Conservation (phyloP, 2,329 filamentous ascomycete genomes). For the Penicillium decumbens region DNA sequence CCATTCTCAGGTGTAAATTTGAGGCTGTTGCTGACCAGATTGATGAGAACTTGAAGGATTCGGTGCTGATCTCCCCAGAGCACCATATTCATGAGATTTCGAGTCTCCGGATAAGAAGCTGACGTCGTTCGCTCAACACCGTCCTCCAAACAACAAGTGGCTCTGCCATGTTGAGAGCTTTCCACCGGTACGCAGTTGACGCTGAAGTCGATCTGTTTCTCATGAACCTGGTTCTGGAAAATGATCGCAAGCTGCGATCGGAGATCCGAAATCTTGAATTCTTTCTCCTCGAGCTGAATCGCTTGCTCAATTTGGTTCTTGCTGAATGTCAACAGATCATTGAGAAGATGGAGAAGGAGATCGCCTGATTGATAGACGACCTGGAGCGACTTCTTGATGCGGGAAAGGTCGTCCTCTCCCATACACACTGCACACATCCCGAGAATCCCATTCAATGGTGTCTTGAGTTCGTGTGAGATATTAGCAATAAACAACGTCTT, state of each 20-base stretch:
- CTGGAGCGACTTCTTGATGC: conserved; percentile 76
- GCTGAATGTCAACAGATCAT: conserved; percentile 85
- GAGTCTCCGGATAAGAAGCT: conserved; percentile 61
- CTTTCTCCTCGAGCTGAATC: conserved; percentile 73
- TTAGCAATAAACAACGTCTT: conserved; percentile 97
- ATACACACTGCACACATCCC: conserved; percentile 91
- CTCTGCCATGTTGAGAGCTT: conserved; percentile 33
- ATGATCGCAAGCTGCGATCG: conserved; percentile 77
- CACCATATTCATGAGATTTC: conserved; percentile 75
- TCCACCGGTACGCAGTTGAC: conserved; percentile 62
- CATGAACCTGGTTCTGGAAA: conserved; percentile 83
- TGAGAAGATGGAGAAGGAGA: conserved; percentile 75
- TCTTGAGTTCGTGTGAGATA: conserved; percentile 76
- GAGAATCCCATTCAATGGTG: conserved; percentile 84
- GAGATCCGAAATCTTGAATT: conserved; percentile 80
- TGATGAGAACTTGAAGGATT: conserved; percentile 79
- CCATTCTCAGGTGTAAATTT: conserved; percentile 83
- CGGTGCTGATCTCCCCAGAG: conserved; percentile 90
- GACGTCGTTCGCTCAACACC: conserved; percentile 34
- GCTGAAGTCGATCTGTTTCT: conserved; percentile 68
- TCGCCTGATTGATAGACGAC: conserved; percentile 88
- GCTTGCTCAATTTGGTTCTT: conserved; percentile 92
- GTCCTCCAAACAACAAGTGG: conserved; percentile 17
- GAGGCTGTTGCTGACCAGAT: conserved; percentile 78
- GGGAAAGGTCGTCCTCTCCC: conserved; percentile 75